Evolutionary conservation across 192 early-diverging fungal genomes (phyloP).

Genomic region (Diversispora eburnea): DNA sequence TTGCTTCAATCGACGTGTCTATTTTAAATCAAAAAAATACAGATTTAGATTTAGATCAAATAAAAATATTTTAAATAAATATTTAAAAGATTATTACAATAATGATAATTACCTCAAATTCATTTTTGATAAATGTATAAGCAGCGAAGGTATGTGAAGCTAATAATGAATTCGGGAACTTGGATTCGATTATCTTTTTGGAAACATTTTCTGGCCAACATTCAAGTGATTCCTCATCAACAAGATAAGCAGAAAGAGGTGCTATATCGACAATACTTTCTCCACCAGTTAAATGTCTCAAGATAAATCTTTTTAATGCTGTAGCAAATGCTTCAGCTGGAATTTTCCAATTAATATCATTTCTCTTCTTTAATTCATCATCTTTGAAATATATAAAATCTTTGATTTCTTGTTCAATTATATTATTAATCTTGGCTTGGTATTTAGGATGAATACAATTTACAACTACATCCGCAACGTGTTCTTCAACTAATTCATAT

Average conservation of each 20-base stretch:
- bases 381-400: constrained; percentile 1
- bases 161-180: neutral
- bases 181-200: neutral
- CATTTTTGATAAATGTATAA: too few species aligned
- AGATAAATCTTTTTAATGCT: constrained; percentile 26
- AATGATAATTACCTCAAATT: too few species aligned
- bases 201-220: neutral
- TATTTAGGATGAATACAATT: constrained; percentile 5
- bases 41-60: too few species aligned
- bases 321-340: constrained; percentile 18
- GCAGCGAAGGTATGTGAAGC: neutral
- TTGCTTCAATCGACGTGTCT: too few species aligned
- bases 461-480: constrained; percentile 16
- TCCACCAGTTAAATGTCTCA: constrained; percentile 10
- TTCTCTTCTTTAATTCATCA: neutral
- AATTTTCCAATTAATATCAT: neutral
- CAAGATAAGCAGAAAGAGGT: neutral
- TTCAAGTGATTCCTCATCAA: neutral
- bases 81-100: too few species aligned
- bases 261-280: neutral
- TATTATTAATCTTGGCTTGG: neutral
- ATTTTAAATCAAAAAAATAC: too few species aligned
- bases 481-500: constrained; percentile 27
- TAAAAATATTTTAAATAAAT: too few species aligned
- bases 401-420: neutral